phyloP scores from a whole-genome alignment of 2,329 filamentous ascomycete species.

The Sporothrix phasma region DNA sequence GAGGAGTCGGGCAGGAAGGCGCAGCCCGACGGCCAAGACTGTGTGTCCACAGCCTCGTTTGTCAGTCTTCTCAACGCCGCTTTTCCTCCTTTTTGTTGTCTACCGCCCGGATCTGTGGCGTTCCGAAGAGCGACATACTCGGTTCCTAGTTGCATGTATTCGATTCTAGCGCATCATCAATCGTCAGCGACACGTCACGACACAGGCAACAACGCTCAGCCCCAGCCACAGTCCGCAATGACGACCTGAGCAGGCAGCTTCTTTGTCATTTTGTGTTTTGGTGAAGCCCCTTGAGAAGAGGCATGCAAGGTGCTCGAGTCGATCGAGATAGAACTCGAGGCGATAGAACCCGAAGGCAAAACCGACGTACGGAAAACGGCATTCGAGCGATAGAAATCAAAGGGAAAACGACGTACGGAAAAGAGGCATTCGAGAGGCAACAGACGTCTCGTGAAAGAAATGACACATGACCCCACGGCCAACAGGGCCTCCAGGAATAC shows the following conservation, averaged over 20 bases:
- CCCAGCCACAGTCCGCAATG: background rate
- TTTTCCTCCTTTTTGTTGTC: background rate
- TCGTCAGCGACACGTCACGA: background rate
- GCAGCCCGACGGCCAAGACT: background rate
- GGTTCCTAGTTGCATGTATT: background rate
- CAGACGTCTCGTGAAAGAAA: no score
- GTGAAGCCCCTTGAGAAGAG: no score
- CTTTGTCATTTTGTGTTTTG: background rate
- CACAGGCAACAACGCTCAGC: background rate
- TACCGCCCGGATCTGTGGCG: background rate
- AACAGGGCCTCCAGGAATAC: background rate
- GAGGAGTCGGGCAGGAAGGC: slow-evolving; percentile 1
- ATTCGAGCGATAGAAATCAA: background rate
- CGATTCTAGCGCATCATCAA: no score
- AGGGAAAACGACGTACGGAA: background rate
- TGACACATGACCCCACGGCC: background rate
- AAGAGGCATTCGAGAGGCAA: no score
- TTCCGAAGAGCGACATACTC: background rate
- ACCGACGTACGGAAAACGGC: background rate
- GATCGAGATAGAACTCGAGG: no score
- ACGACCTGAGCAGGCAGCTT: background rate
- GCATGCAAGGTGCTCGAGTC: no score
- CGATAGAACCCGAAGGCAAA: no score
- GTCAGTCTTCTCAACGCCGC: background rate
- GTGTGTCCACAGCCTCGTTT: background rate